A percentile compares a stretch with the other conserved stretches of the same genome.
These are phyloP conservation scores for Asparagopsis taxiformis DNA, from an alignment of 31 red algal species.

Conservation along the genomic window DNA sequence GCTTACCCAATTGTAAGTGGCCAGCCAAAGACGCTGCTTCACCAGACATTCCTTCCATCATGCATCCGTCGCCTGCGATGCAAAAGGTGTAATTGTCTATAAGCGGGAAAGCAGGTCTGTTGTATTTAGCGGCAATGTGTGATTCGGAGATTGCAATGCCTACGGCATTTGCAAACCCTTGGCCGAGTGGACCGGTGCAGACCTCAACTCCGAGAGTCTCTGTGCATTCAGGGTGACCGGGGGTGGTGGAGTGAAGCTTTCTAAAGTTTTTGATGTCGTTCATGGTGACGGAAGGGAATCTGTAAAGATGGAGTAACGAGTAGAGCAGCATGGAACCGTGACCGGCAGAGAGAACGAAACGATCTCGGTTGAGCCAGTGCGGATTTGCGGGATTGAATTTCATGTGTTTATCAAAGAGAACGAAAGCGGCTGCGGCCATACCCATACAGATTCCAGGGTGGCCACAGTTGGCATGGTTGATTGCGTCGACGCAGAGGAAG, in stretches of 20 bases:
- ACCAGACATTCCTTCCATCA: constrained; percentile 92
- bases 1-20: constrained; percentile 85
- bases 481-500: constrained; percentile 90
- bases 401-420: constrained; percentile 76
- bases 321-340: constrained; percentile 97
- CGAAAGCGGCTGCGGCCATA: constrained; percentile 70
- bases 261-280: constrained; percentile 95
- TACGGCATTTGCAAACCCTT: constrained; percentile 91
- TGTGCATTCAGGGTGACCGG: constrained; percentile 95
- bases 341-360: constrained; percentile 93
- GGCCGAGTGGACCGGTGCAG: constrained; percentile 94
- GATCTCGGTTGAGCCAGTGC: constrained; percentile 87
- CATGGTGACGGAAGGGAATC: constrained; percentile 79
- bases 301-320: constrained; percentile 82
- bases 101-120: constrained; percentile 69
- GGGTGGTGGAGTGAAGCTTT: constrained; percentile 56
- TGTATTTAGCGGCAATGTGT: constrained; percentile 75
- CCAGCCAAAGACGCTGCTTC: constrained; percentile 95
- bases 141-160: constrained; percentile 84
- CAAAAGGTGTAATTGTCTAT: constrained; percentile 87
- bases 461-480: constrained; percentile 87
- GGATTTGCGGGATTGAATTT: constrained; percentile 90
- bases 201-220: constrained; percentile 86
- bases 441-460: constrained; percentile 97
- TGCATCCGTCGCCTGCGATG: constrained; percentile 91